Percentiles rank a stretch among this genome's conserved stretches.
Conservation (phyloP, 306 rosid genomes). For the Coriaria nepalensis region DNA sequence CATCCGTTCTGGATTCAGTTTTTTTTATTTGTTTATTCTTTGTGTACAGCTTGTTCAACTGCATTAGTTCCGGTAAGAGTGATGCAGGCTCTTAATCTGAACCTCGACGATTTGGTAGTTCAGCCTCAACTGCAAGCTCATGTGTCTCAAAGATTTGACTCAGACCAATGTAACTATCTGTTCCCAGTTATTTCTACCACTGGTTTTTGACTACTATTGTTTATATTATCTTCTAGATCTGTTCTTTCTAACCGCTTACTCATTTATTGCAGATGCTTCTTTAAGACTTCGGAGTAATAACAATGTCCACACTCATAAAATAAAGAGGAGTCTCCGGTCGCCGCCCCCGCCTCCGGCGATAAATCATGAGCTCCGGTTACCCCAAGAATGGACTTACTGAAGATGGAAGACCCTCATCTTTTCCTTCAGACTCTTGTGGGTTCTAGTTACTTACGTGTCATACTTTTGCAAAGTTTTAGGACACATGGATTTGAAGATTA, state of each 20-base stretch:
- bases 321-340: slow-evolving; percentile 20
- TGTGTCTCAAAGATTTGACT: slow-evolving; percentile 11
- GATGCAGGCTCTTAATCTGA: slow-evolving; percentile 49
- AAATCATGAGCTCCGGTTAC: slow-evolving; percentile 49
- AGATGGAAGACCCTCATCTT: not conserved
- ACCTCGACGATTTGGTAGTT: slow-evolving; percentile 21
- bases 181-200: not conserved
- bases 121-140: slow-evolving; percentile 28
- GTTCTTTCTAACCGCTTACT: not conserved
- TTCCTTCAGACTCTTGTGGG: no score
- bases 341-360: slow-evolving; percentile 15
- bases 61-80: slow-evolving; percentile 55
- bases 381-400: slow-evolving; percentile 72
- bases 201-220: no score
- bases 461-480: not conserved
- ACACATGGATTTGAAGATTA: not conserved
- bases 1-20: no score
- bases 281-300: slow-evolving; percentile 4
- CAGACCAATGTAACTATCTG: slow-evolving; percentile 25
- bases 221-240: no score
- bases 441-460: no score
- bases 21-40: not conserved
- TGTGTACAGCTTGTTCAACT: slow-evolving; percentile 31
- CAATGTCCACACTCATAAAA: slow-evolving; percentile 15
- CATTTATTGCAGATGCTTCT: slow-evolving; percentile 16